These are phyloP conservation scores for Dichotomopilus funicola DNA, from an alignment of 2,329 filamentous ascomycete genomes.

Conservation along the genomic window DNA sequence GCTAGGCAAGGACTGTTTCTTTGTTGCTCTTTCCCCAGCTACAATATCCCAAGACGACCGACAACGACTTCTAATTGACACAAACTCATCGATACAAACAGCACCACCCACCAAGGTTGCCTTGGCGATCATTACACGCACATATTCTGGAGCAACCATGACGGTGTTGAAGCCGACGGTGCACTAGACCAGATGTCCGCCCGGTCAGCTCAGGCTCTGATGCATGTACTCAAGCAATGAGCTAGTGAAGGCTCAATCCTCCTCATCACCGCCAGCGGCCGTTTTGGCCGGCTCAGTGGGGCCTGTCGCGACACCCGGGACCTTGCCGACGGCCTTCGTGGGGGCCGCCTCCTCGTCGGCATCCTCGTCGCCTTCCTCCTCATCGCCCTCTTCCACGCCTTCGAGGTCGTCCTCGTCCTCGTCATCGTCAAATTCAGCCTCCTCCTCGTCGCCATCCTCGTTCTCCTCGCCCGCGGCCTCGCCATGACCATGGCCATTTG, in stretches of 20 bases:
- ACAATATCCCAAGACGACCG: too few relatives aligned
- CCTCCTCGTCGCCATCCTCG: constrained; percentile 19
- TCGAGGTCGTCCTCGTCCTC: constrained; percentile 24
- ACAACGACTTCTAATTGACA: too few relatives aligned
- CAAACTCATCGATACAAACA: too few relatives aligned
- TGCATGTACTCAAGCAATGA: too few relatives aligned
- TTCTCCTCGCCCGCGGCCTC: constrained; percentile 20
- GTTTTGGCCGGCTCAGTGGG: constrained; percentile 13
- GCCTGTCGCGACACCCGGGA: not conserved
- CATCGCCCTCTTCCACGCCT: constrained; percentile 23
- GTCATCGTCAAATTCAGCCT: constrained; percentile 21
- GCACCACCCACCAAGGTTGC: too few relatives aligned
- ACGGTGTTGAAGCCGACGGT: too few relatives aligned
- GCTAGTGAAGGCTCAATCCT: constrained; percentile 11
- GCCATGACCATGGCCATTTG: constrained; percentile 20
- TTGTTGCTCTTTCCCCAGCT: too few relatives aligned
- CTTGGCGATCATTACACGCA: too few relatives aligned
- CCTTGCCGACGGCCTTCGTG: constrained; percentile 16
- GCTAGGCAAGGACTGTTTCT: too few relatives aligned
- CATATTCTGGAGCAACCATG: too few relatives aligned
- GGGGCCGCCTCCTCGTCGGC: constrained; percentile 28
- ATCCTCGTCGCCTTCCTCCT: constrained; percentile 26
- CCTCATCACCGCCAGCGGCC: constrained; percentile 19
- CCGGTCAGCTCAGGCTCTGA: too few relatives aligned
- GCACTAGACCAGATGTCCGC: too few relatives aligned